A percentile compares a stretch with the other conserved stretches of the same genome.
Conservation (phyloP, 1,284 basidiomycete genomes). For the Pyrrhoderma noxium region DNA sequence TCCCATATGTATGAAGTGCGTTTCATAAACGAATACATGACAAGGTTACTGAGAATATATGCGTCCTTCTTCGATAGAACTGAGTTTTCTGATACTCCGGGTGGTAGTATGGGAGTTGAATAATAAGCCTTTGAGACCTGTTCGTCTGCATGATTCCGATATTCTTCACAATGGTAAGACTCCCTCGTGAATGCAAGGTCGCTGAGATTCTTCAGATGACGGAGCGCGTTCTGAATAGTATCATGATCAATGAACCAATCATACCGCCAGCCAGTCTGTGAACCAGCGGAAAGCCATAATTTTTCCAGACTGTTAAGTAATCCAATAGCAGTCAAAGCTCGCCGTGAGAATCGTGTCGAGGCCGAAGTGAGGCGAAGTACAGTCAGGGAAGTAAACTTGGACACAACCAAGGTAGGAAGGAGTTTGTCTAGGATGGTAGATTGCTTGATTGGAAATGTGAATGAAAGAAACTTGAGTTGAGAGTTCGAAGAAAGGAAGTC, state of each 20-base stretch:
- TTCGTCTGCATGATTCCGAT: neutral
- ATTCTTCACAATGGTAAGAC: neutral
- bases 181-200: constrained; percentile 8
- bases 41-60: neutral
- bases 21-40: neutral
- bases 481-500: neutral
- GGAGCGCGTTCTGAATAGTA: neutral
- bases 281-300: constrained; percentile 4
- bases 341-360: neutral
- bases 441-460: neutral
- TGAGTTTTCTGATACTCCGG: neutral
- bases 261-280: neutral
- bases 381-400: neutral
- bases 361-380: neutral
- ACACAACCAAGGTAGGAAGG: neutral
- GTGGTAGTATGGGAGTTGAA: neutral
- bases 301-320: neutral
- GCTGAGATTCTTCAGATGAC: neutral
- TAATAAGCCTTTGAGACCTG: neutral
- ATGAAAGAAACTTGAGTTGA: neutral
- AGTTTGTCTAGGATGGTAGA: neutral
- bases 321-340: neutral
- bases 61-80: neutral
- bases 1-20: neutral
- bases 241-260: constrained; percentile 6